Conservation (phyloP, 2,329 filamentous ascomycete species). For the Botrytis sinoallii region DNA sequence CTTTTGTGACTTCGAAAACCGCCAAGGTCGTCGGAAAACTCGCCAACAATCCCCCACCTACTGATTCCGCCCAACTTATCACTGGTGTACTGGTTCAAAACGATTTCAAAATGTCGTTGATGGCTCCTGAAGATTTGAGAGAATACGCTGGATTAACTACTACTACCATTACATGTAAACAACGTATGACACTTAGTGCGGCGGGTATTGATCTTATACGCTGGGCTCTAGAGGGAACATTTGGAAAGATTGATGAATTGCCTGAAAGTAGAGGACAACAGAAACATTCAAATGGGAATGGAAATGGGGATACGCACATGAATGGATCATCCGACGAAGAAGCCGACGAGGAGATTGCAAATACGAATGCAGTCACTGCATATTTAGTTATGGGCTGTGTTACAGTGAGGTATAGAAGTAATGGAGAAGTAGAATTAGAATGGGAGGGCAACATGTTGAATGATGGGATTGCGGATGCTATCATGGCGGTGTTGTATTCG, state of each 20-base stretch:
- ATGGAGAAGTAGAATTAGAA: conserved; percentile 82
- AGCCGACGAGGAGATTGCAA: conserved; percentile 60
- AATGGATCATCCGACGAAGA: conserved; percentile 49
- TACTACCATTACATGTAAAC: conserved; percentile 88
- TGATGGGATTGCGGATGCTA: conserved; percentile 94
- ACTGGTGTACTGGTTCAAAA: conserved; percentile 94
- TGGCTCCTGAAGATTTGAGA: conserved; percentile 92
- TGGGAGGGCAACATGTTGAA: conserved; percentile 99
- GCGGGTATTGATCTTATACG: conserved; percentile 87
- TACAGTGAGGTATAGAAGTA: conserved; percentile 70
- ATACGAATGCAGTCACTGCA: conserved; percentile 48
- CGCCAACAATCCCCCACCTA: conserved; percentile 67
- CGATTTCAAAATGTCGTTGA: conserved; percentile 94
- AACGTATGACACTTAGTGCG: conserved; percentile 81
- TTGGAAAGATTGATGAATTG: conserved; percentile 76
- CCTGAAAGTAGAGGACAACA: conserved; percentile 38
- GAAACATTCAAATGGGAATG: conserved; percentile 38
- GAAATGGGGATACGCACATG: conserved; percentile 39
- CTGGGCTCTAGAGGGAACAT: conserved; percentile 93
- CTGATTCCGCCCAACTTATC: conserved; percentile 59
- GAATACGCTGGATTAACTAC: conserved; percentile 98
- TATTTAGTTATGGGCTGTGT: conserved; percentile 88
- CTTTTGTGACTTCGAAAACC: conserved; percentile 91
- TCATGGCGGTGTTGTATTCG: conserved; percentile 87
- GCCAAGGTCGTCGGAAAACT: conserved; percentile 95